A percentile compares a stretch with the other conserved stretches of the same genome.
These are phyloP conservation scores for Papilionanthe hybrid DNA, from an alignment of 116 monocot species.

Conservation along the genomic window DNA sequence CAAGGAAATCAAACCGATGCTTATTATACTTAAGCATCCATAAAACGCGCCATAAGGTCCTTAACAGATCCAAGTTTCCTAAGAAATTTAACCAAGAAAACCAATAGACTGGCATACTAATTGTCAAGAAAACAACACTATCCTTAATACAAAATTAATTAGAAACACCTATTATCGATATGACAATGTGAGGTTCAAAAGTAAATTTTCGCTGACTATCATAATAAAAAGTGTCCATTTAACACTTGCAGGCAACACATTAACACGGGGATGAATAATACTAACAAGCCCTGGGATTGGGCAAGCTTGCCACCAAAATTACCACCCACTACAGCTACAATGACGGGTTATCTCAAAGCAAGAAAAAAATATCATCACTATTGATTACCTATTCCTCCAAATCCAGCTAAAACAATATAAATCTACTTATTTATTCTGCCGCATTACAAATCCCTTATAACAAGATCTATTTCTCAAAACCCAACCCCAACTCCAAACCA, in stretches of 20 bases:
- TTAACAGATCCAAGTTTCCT: too few species aligned
- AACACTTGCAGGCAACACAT: neutral
- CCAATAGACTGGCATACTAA: too few species aligned
- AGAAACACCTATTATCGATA: too few species aligned
- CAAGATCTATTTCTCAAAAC: neutral
- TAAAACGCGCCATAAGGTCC: too few species aligned
- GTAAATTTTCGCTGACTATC: too few species aligned
- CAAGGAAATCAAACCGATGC: too few species aligned
- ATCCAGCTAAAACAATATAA: neutral
- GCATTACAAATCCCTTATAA: neutral
- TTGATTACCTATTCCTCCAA: neutral
- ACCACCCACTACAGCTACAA: neutral
- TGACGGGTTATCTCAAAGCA: neutral
- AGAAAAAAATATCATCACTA: neutral
- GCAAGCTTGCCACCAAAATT: neutral
- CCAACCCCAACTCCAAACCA: neutral
- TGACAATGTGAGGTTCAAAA: too few species aligned
- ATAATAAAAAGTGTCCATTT: neutral
- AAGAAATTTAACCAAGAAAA: too few species aligned
- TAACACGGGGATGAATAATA: neutral
- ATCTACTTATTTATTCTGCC: conserved; percentile 2
- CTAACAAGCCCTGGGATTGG: neutral
- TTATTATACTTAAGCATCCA: too few species aligned
- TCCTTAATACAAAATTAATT: too few species aligned
- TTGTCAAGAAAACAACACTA: too few species aligned